Base-by-base conservation (phyloP, 768 basidiomycete species). In the Phanerodontia chrysosporium region DNA sequence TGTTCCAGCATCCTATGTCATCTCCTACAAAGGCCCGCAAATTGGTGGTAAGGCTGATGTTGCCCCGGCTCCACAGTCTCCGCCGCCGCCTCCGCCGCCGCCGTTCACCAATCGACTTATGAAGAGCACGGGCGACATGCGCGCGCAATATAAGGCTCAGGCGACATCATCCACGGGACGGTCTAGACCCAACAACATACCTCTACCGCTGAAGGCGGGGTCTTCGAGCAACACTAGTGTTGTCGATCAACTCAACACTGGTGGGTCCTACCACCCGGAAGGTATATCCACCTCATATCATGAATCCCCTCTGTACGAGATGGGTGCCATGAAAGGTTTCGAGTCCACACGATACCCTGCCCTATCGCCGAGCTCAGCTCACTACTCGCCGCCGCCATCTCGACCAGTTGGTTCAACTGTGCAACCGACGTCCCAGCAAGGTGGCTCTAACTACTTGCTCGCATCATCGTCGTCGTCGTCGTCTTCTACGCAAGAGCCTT, bases 61-160 rank as follows among this genome's bases (percentile, higher is more conserved):
- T 29, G 69, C 69, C 35, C 79, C 75, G 56, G 58, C 71, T 3
- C 67, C 73, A 49, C 68, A 75, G 52, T 62, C 68, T 2, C 66
- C 75, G 1, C 71, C 58, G 56, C 73, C 1, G 64, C 65, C 39
- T 73, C 69, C 60, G 62, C n/a, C n/a, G 32, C 32, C 32, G 7
- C 32, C 32, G 32, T 57, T 57, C 72, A 73, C 48, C 65, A 74
- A 49, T 59, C 70, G 48, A n/a, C 57, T 36, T 63, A 67, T 80
- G n/a, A 85, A 83, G 70, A 87, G 84, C 64, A 81, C 85, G 78
- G 80, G 80, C 61, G 82, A 82, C 60, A 73, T 83, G 48, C 74
- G 77, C 46, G 73, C 70, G 48, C 62, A 63, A 21, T 70, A 67
- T 30, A 71, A 68, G 39, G 64, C 65, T 45, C 74, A 51, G 44